A percentile compares a stretch with the other conserved stretches of the same genome.
Conservation (phyloP, 345 rosid species). For the Eucalyptus erythrocorys region DNA sequence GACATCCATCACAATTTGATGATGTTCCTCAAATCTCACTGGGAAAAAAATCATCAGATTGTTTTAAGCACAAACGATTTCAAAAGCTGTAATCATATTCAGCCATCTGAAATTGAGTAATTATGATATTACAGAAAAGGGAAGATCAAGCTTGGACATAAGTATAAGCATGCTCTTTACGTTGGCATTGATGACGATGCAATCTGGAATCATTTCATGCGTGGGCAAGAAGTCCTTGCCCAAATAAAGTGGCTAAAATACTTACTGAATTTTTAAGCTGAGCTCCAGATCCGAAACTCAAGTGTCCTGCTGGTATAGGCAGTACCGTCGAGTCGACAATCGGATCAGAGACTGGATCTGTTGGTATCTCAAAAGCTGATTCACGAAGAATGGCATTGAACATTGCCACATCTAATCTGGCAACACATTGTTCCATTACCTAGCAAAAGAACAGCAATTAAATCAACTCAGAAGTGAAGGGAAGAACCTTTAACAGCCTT, state of each 20-base stretch:
- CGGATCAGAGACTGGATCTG: slow-evolving; percentile 93
- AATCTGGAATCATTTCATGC: background rate
- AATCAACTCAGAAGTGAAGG: background rate
- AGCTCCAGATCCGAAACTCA: slow-evolving; percentile 98
- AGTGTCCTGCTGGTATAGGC: slow-evolving; percentile 91
- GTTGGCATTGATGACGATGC: background rate
- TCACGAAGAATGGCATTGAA: slow-evolving; percentile 94
- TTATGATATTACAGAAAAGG: background rate
- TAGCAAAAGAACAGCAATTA: slow-evolving; percentile 3
- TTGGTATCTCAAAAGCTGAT: slow-evolving; percentile 88
- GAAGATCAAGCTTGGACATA: background rate
- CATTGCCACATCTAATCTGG: slow-evolving; percentile 90
- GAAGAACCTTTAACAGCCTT: background rate
- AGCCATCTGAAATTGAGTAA: background rate
- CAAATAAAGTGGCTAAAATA: background rate
- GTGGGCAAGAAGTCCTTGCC: background rate
- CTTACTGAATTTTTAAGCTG: slow-evolving; percentile 86
- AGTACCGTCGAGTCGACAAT: slow-evolving; percentile 77
- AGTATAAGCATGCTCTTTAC: background rate
- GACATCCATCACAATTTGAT: background rate
- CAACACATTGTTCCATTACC: slow-evolving; percentile 83
- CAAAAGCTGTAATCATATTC: background rate
- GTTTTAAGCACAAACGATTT: background rate
- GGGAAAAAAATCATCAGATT: background rate
- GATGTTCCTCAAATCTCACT: background rate